Evolutionary conservation across 305 asterid genomes (phyloP), one percentile per base, ranked within the genome.

Genomic region (Plantago lanceolata): DNA sequence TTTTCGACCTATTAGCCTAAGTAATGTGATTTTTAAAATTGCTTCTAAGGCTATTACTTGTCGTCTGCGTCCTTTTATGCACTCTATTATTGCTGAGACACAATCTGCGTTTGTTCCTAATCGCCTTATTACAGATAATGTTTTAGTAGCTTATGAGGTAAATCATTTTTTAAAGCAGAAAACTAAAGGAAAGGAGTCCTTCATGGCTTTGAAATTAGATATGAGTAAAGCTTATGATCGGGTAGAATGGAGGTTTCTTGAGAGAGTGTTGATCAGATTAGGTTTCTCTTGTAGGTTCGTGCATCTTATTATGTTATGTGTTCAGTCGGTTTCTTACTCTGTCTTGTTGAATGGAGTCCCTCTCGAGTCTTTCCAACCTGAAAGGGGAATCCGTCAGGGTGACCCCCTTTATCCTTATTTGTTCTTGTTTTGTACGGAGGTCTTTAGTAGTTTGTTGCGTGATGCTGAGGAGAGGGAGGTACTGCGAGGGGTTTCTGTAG

Each of bases 221-320:
- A 55, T 44, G 56, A 56, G 63, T 0, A 65, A 65, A 17, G 20
- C 56, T 0, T 65, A 26, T n/a, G 70, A 65, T 11, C 16, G 31
- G 2, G 43, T 55, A 0, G 63, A 26, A 13, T 55, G 70, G 70
- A 0, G 19, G 4, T 65, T 54, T 11, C 47, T 65, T 1, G 19
- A 19, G 0, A 12, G 2, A 0, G 18, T 56, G n/a, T 20, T 65
- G 47, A 6, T 1, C 15, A 14, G 2, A n/a, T 2, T 65, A 2
- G 59, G 67, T 0, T 49, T 63, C 6, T 19, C 11, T 13, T 16
- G 1, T 0, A 0, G 3, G 0, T 37, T 68, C 21, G 43, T 40
- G 0, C 8, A 15, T 0, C 29, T 61, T 5, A 19, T 28, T 2
- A 51, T 52, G 62, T 2, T 11, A 6, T 40, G 62, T 16, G 52